Conservation (phyloP, 2,329 filamentous ascomycete genomes). For the Cladosporium sp. region DNA sequence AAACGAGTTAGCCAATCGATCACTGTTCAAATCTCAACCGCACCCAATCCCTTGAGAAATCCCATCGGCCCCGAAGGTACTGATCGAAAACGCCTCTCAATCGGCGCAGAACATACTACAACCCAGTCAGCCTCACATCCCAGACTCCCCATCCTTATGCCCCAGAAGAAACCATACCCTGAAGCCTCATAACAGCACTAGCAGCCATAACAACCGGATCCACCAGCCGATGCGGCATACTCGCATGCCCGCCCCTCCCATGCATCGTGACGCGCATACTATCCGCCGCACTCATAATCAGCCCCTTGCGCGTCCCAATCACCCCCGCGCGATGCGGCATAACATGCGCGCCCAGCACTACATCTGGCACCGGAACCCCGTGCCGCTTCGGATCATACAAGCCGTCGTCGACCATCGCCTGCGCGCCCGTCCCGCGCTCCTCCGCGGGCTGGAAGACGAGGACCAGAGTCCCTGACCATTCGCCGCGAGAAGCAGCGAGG, state of each 20-base stretch:
- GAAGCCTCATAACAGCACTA: slow-evolving; percentile 50
- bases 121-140: not conserved
- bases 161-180: slow-evolving; percentile 23
- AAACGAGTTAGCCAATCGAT: not conserved
- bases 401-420: slow-evolving; percentile 56
- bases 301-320: slow-evolving; percentile 37
- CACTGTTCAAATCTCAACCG: slow-evolving; percentile 35
- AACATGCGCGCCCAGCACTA: slow-evolving; percentile 53
- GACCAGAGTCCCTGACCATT: slow-evolving; percentile 59
- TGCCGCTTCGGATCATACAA: slow-evolving; percentile 40
- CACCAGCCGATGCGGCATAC: slow-evolving; percentile 49
- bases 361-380: slow-evolving; percentile 49
- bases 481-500: slow-evolving; percentile 38
- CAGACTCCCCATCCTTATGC: no score
- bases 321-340: slow-evolving; percentile 39
- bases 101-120: not conserved
- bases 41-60: not conserved
- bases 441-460: slow-evolving; percentile 63
- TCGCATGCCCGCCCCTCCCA: slow-evolving; percentile 54
- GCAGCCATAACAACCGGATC: slow-evolving; percentile 56
- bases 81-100: not conserved
- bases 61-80: not conserved
- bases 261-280: slow-evolving; percentile 45
- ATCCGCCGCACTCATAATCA: slow-evolving; percentile 39
- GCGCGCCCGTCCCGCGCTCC: slow-evolving; percentile 57